Conservation (phyloP, 2,329 filamentous ascomycete genomes). For the Penicillium sclerotigenum region DNA sequence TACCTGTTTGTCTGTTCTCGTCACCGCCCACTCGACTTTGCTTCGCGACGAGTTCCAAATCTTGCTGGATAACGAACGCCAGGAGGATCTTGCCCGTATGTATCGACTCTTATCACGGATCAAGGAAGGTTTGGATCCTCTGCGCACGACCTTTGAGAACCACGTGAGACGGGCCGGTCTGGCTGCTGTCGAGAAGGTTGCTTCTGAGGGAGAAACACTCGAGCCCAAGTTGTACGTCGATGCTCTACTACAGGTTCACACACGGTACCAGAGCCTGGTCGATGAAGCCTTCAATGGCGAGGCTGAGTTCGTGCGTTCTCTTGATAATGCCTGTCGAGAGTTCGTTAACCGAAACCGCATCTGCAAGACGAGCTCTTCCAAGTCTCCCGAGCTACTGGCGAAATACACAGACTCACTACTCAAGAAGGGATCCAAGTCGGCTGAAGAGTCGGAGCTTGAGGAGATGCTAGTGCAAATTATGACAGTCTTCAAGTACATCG, state of each 20-base stretch:
- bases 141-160: slow-evolving; percentile 81
- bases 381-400: slow-evolving; percentile 88
- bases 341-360: slow-evolving; percentile 98
- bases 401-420: slow-evolving; percentile 93
- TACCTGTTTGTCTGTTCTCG: slow-evolving; percentile 82
- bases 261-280: slow-evolving; percentile 86
- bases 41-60: slow-evolving; percentile 94
- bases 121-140: slow-evolving; percentile 82
- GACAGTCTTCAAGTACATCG: slow-evolving; percentile 99
- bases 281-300: slow-evolving; percentile 92
- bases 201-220: slow-evolving; percentile 79
- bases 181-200: slow-evolving; percentile 84
- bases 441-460: slow-evolving; percentile 91
- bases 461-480: slow-evolving; percentile 87
- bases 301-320: slow-evolving; percentile 90
- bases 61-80: slow-evolving; percentile 86
- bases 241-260: slow-evolving; percentile 88
- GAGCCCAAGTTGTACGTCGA: slow-evolving; percentile 98
- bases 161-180: slow-evolving; percentile 90
- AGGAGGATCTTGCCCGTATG: slow-evolving; percentile 95
- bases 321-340: slow-evolving; percentile 95
- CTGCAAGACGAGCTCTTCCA: slow-evolving; percentile 88
- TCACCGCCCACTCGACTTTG: slow-evolving; percentile 80
- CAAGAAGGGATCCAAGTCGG: slow-evolving; percentile 84
- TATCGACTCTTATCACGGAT: slow-evolving; percentile 88